Conservation (phyloP, 768 basidiomycete species). For the Hemileccinum rubropunctum region DNA sequence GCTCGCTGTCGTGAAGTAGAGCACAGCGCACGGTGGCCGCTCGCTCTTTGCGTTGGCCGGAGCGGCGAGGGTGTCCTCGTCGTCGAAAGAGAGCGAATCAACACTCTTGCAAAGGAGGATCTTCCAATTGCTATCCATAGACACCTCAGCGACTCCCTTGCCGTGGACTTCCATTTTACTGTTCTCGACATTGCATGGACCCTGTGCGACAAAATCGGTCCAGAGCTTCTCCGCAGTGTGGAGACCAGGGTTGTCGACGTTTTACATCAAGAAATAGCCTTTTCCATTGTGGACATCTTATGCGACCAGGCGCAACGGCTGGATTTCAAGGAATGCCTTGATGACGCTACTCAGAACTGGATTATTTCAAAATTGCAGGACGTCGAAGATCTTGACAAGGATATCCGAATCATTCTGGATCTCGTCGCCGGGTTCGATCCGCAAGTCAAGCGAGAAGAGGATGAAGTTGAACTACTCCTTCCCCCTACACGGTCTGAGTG, state of each 20-base stretch:
- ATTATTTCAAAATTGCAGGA: conserved; percentile 57
- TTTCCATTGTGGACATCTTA: conserved; percentile 73
- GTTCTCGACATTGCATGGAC: conserved; percentile 64
- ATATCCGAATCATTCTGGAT: conserved; percentile 58
- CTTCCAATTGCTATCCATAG: conserved; percentile 58
- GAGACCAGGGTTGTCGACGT: conserved; percentile 62
- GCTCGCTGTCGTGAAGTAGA: conserved; percentile 90
- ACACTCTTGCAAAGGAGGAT: conserved; percentile 63
- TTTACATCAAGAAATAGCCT: conserved; percentile 74
- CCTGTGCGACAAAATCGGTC: conserved; percentile 58
- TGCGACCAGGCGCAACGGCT: conserved; percentile 58
- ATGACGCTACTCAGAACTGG: conserved; percentile 61
- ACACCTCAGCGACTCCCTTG: conserved; percentile 42
- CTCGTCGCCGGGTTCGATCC: conserved; percentile 69
- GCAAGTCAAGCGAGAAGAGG: conserved; percentile 72
- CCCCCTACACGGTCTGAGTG: conserved; percentile 59
- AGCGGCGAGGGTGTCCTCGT: conserved; percentile 49
- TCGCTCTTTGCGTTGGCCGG: conserved; percentile 54
- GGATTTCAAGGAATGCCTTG: conserved; percentile 53
- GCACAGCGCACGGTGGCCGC: conserved; percentile 78
- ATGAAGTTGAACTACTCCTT: conserved; percentile 55
- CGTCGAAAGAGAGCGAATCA: conserved; percentile 76
- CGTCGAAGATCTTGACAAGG: conserved; percentile 53
- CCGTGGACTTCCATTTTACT: conserved; percentile 50
- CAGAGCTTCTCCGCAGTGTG: conserved; percentile 51